Percentiles rank a stretch among this genome's conserved stretches.
Conservation (phyloP, 225 moss, liverwort and hornwort genomes). For the Sphagnum contortum region DNA sequence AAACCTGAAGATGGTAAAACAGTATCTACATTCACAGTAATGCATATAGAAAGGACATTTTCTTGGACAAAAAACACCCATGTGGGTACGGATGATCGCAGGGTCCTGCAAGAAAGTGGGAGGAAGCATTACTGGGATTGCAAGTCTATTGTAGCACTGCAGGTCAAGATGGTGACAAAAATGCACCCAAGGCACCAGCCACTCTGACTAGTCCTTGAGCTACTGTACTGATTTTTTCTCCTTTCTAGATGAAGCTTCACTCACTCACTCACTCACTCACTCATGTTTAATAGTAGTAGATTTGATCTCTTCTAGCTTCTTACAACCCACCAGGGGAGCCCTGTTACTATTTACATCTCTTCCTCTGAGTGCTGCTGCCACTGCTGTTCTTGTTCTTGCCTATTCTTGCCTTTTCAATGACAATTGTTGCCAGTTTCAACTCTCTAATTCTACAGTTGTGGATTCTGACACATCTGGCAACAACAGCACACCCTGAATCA, state of each 20-base stretch:
- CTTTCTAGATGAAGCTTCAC: background rate
- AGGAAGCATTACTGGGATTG: conserved; percentile 57
- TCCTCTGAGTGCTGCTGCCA: no score
- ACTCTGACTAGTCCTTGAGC: conserved; percentile 58
- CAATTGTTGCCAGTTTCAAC: no score
- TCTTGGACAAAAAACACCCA: background rate
- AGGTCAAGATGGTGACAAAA: conserved; percentile 75
- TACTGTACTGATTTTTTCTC: background rate
- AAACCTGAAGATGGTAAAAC: background rate
- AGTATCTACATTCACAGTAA: background rate
- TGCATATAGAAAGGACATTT: no score
- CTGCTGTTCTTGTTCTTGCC: no score
- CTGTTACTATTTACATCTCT: no score
- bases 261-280: conserved; percentile 6
- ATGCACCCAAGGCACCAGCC: conserved; percentile 55
- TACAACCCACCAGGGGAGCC: no score
- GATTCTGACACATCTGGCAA: no score
- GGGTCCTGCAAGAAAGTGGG: conserved; percentile 74
- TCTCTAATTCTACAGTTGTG: no score
- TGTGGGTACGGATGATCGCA: conserved; percentile 5
- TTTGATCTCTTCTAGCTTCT: no score
- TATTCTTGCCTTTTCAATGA: no score
- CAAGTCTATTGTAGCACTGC: conserved; percentile 51
- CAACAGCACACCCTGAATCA: no score
- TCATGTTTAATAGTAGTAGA: background rate